These are phyloP conservation scores for Volvox africanus DNA, from an alignment of 139 green algal species.

Conservation along the genomic window DNA sequence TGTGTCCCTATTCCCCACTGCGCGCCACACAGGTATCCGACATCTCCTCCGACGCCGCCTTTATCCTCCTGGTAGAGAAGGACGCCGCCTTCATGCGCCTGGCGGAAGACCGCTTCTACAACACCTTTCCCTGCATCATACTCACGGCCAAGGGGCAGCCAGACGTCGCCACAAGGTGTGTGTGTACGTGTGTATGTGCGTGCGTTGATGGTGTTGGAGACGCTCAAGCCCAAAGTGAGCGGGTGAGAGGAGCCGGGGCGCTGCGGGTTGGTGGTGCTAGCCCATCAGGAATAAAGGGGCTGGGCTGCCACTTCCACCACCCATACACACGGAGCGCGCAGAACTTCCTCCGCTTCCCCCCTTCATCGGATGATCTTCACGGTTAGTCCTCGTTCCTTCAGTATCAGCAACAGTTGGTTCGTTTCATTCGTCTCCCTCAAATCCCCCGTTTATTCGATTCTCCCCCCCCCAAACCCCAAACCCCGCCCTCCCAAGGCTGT, in stretches of 20 bases:
- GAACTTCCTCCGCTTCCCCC: no score
- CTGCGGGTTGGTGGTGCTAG: background rate
- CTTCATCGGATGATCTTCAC: no score
- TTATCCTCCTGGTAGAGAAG: conserved; percentile 99
- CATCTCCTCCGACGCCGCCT: conserved; percentile 87
- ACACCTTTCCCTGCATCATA: conserved; percentile 97
- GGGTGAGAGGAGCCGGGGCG: no score
- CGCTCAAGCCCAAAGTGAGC: no score
- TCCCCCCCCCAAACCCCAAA: background rate
- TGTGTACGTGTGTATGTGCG: no score
- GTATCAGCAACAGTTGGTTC: no score
- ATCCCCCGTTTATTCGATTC: no score
- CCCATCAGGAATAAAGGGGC: no score
- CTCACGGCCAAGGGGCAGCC: conserved; percentile 98
- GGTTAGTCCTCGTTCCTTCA: no score
- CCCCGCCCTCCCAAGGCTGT: conserved; percentile 73
- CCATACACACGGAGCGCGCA: no score
- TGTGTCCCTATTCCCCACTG: background rate
- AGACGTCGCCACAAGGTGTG: conserved; percentile 92
- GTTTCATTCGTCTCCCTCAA: no score
- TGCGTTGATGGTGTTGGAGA: background rate
- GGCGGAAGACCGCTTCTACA: conserved; percentile 97
- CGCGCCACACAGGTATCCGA: conserved; percentile 71
- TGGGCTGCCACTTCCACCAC: no score
- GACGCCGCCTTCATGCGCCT: conserved; percentile 98